Conservation (phyloP, 208 protist genomes). For the Acanthamoeba healyi region DNA sequence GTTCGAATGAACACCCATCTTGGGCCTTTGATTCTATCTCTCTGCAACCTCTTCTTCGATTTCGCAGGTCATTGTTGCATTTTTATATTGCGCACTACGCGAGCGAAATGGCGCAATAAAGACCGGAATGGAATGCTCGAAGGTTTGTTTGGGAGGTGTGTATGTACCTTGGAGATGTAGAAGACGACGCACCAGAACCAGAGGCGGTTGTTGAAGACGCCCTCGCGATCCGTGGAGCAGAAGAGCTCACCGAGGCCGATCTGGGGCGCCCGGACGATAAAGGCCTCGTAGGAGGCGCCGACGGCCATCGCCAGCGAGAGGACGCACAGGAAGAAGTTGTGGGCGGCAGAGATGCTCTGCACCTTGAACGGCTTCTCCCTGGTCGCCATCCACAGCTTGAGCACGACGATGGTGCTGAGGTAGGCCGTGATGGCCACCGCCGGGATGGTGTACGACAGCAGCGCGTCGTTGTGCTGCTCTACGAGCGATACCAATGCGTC, state of each 20-base stretch:
- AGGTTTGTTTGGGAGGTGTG: no score
- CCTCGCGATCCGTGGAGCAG: constrained; percentile 10
- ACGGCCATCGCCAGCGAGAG: background rate
- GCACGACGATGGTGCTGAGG: background rate
- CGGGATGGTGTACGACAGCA: background rate
- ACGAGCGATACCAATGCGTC: background rate
- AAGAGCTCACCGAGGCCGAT: background rate
- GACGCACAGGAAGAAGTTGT: constrained; percentile 49
- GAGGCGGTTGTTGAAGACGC: constrained; percentile 24
- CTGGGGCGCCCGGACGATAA: background rate
- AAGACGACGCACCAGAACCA: constrained; percentile 39
- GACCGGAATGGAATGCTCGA: no score
- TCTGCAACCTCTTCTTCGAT: no score
- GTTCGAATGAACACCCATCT: no score
- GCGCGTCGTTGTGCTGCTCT: background rate
- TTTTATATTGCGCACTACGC: no score
- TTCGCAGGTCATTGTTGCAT: no score
- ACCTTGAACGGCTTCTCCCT: constrained; percentile 20
- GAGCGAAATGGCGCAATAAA: no score
- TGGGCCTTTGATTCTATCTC: no score
- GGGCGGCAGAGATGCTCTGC: background rate
- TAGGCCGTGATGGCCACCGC: constrained; percentile 13
- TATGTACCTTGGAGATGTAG: constrained; percentile 45
- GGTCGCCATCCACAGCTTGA: background rate
- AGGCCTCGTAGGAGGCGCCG: constrained; percentile 21